Base-by-base conservation (phyloP, 2,329 filamentous ascomycete genomes). In the Colletotrichum truncatum region DNA sequence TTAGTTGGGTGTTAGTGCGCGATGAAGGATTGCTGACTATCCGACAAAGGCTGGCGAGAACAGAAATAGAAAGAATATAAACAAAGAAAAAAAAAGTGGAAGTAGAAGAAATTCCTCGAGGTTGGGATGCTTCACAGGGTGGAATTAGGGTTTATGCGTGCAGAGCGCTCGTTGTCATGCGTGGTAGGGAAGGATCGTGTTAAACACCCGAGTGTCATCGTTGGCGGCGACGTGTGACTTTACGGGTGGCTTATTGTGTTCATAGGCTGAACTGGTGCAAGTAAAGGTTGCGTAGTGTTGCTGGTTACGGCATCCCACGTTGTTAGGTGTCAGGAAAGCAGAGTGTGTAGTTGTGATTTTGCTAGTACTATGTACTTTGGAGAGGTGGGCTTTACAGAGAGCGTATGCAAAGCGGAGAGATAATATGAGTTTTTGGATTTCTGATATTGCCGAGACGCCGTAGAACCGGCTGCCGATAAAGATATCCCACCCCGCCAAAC, bases 131-230 rank as follows among this genome's bases (percentile, higher is more conserved):
- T 8, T 14, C 14, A 14, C 26, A 21, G 23, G 39, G 18, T 36
- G 21, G 54, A 32, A 46, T 36, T 38, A 52, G 54, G 55, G 46
- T 64, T 39, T 18, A 52, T 53, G 61, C 16, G 52, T 57, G 51
- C 34, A 63, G 43, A 25, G 5, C 25, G 30, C 25, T 43, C 55
- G 36, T 52, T 49, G 36, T 64, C 34, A 52, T 60, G 46, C 38
- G 21, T 36, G 34, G 43, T 26, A 26, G 45, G 36, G 36, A 34
- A 23, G 46, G 36, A 45, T 45, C 46, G n/a, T 53, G 36, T 36
- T 14, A n/a, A 26, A 38, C 26, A 26, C 16, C 32, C 59, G 36
- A 28, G 26, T 16, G 23, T 43, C 26, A 34, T 52, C 16, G 55
- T 21, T 48, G 58, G 41, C 32, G 39, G 16, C 45, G 43, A 25